Conservation (phyloP, 495 filamentous ascomycete genomes). For the Hypoxylon perforatum region DNA sequence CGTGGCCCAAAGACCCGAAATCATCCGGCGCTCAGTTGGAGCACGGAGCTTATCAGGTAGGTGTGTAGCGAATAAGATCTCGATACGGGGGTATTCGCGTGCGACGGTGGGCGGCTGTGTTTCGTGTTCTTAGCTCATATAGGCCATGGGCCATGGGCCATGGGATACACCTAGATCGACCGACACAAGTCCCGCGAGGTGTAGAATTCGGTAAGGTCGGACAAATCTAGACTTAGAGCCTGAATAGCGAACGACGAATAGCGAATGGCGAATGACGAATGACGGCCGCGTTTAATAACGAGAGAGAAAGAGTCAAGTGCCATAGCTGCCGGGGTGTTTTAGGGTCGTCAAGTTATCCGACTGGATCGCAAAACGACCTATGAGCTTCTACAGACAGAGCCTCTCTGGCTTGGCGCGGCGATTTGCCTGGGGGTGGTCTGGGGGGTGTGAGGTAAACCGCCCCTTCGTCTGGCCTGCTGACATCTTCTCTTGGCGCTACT, state of each 20-base stretch:
- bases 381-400: constrained; percentile 38
- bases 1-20: constrained; percentile 14
- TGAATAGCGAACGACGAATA: constrained; percentile 15
- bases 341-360: constrained; percentile 42
- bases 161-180: constrained; percentile 18
- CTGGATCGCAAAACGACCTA: constrained; percentile 38
- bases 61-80: not conserved
- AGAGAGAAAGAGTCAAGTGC: constrained; percentile 27
- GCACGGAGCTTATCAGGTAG: too few relatives aligned
- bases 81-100: not conserved
- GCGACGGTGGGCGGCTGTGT: constrained; percentile 25
- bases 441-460: not conserved
- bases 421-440: constrained; percentile 26
- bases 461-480: constrained; percentile 30
- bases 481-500: constrained; percentile 34
- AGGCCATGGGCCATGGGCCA: too few relatives aligned
- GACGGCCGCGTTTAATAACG: constrained; percentile 16
- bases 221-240: constrained; percentile 29
- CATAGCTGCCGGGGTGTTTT: constrained; percentile 11
- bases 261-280: constrained; percentile 15
- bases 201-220: constrained; percentile 34
- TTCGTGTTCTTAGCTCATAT: constrained; percentile 11
- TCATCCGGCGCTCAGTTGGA: constrained; percentile 14
- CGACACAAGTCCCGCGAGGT: constrained; percentile 15
- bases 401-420: constrained; percentile 36